Evolutionary conservation across 2,329 filamentous ascomycete species (phyloP), one percentile per base, ranked within the genome.

Genomic region (Colletotrichum simmondsii): DNA sequence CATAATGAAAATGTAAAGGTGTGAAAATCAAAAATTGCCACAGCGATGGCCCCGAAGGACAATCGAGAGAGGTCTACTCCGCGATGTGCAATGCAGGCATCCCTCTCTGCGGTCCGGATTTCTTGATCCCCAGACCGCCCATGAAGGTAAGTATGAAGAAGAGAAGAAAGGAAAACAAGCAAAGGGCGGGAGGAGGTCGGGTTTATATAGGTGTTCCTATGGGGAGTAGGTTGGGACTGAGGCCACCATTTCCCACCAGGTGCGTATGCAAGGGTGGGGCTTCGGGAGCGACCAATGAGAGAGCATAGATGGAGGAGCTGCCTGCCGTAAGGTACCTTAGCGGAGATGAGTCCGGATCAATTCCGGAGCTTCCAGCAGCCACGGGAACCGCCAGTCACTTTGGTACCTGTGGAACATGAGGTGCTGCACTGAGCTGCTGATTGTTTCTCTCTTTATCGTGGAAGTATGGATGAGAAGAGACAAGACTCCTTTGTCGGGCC

Each of bases 1-100:
- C 46, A 75, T 7, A 73, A 75, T 74, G 74, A 75, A 75, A 75
- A 83, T 73, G 22, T 67, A 1, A 35, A 12, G 68, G 42, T 49
- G 32, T 42, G 22, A 67, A 73, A 67, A 75, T 75, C 74, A 75
- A 75, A 75, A 75, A 75, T 74, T 75, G n/a, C 67, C 65, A 71
- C 70, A 68, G 62, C 73, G 67, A 75, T 68, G 74, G 74, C 67
- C 73, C 74, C 70, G 73, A 75, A 75, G 74, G 74, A 58, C 74
- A 75, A 75, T 75, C 73, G 70, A 75, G 64, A 65, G 42, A 68
- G 67, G 60, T 69, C 65, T 63, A 71, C 74, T 65, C 74, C 74
- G 71, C 73, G 85, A 79, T 85, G 86, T 88, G 85, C 85, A 86
- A 87, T 88, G 85, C 85, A 87, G 85, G 84, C 82, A 81, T 82